Evolutionary conservation across 1,284 basidiomycete genomes (phyloP), one percentile per base, ranked within the genome.

Genomic region (Flammula alnicola): DNA sequence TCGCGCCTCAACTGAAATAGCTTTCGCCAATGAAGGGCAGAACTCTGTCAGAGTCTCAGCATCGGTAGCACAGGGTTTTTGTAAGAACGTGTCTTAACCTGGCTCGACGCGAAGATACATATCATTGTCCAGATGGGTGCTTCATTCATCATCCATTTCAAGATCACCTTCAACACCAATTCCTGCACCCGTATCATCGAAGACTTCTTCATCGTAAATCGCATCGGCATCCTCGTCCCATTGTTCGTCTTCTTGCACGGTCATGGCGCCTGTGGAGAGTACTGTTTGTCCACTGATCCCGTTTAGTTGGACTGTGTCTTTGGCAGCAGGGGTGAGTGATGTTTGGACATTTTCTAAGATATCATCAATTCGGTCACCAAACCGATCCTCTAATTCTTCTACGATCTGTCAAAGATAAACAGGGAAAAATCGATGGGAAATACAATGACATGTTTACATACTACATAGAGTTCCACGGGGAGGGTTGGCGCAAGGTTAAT

Each of bases 401-500:
- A 98, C 83, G 43, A 95, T 88, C 93, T 96, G n/a, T n/a, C n/a
- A n/a, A n/a, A n/a, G n/a, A 58, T 20, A 33, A 30, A 31, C 44
- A 26, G 9, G 12, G 33, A 32, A 31, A 32, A 11, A 12, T 19
- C 19, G 8, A 29, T 42, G 35, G 9, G 11, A 5, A 14, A 35
- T 22, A 29, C 6, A 16, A 26, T 12, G 32, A n/a, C n/a, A 29
- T n/a, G 26, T 10, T 10, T 23, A 27, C 47, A 12, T 59, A 95
- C 93, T 39, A 93, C 88, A 60, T 97, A 95, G 17, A 98, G 82
- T 64, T 95, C 93, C 23, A 97, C 92, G 0, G 86, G 74, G 41
- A 84, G 80, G 4, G 79, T 84, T 1, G 95, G 95, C 0, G 88
- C 88, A 11, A 96, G 78, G 64, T 98, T 97, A 39, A 93, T 85